Base-by-base conservation (phyloP, 306 rosid species). In the Ochetophila trinervis region DNA sequence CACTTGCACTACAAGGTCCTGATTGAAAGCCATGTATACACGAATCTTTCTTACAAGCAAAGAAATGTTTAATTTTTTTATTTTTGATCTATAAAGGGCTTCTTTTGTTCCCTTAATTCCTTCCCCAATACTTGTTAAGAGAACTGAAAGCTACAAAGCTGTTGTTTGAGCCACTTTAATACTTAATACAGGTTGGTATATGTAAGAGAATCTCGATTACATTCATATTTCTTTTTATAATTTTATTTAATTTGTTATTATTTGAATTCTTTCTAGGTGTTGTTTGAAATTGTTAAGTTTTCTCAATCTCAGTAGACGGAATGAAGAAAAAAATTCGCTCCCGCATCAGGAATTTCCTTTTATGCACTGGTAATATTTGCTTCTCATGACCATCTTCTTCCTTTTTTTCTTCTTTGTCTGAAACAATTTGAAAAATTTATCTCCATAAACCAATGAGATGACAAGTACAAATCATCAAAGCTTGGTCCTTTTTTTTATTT, bases 1-100 rank as follows among this genome's bases (percentile, higher is more conserved):
- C 77, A 53, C 90, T 65, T 80, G 54, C 83, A 78, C 85, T 76
- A 17, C 83, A 78, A 77, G 77, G 52, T 68, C 54, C 48, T 4
- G 45, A 24, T 49, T 24, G 32, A 19, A 5, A 42, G 32, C 32
- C 32, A 72, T 51, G 70, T 62, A 23, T 18, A 6, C 5, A 5
- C 48, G 16, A 42, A 48, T 40, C 34, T 73, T 53, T 73, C 63
- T 35, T 63, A 57, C 55, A 87, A 82, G 90, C 84, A 85, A 78
- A 64, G 12, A 22, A 70, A 27, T 47, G 52, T 27, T 47, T 49
- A 12, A 0, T 42, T 0, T 8, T 0, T 35, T 2, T 37, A 1
- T 32, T 49, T 49, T 17, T 30, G 20, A 48, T 35, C 18, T 58
- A 57, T 49, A 50, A 76, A 81, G 30, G 65, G 6, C 34, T 16